Conservation (phyloP, 1,139 yeast species). For the Kodamaea suecica region DNA sequence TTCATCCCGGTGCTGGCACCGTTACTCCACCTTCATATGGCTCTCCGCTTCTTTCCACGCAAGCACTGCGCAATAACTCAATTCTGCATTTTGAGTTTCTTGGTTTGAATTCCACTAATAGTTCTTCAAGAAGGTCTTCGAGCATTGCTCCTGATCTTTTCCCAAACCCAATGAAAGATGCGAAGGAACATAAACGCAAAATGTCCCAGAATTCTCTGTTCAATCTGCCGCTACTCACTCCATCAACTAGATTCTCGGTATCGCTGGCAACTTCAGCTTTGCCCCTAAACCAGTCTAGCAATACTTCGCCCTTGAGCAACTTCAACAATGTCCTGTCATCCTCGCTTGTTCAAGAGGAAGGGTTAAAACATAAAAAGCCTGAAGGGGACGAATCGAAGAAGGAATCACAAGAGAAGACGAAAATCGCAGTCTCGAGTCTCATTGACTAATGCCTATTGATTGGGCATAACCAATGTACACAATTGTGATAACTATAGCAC, state of each 20-base stretch:
- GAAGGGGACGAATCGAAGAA: slow-evolving; percentile 7
- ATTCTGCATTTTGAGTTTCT: slow-evolving; percentile 35
- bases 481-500: too few species aligned
- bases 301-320: slow-evolving; percentile 12
- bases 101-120: slow-evolving; percentile 24
- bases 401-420: slow-evolving; percentile 13
- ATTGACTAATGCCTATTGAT: slow-evolving; percentile 27
- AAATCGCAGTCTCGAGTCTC: slow-evolving; percentile 28
- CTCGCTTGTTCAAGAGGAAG: slow-evolving; percentile 8
- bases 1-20: slow-evolving; percentile 16
- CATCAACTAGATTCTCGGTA: slow-evolving; percentile 28
- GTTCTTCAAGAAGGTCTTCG: slow-evolving; percentile 35
- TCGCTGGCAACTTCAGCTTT: slow-evolving; percentile 24
- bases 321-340: slow-evolving; percentile 9
- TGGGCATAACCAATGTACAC: too few species aligned
- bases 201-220: slow-evolving; percentile 30
- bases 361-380: slow-evolving; percentile 1
- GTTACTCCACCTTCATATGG: slow-evolving; percentile 29
- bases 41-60: slow-evolving; percentile 30
- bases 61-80: slow-evolving; percentile 37
- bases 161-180: slow-evolving; percentile 32
- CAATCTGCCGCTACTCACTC: slow-evolving; percentile 29
- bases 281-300: slow-evolving; percentile 4
- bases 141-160: slow-evolving; percentile 39
- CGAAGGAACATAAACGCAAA: slow-evolving; percentile 23